Evolutionary conservation across 208 protist genomes (phyloP), one percentile per base, ranked within the genome.

Genomic region (Leishmania aethiopica): DNA sequence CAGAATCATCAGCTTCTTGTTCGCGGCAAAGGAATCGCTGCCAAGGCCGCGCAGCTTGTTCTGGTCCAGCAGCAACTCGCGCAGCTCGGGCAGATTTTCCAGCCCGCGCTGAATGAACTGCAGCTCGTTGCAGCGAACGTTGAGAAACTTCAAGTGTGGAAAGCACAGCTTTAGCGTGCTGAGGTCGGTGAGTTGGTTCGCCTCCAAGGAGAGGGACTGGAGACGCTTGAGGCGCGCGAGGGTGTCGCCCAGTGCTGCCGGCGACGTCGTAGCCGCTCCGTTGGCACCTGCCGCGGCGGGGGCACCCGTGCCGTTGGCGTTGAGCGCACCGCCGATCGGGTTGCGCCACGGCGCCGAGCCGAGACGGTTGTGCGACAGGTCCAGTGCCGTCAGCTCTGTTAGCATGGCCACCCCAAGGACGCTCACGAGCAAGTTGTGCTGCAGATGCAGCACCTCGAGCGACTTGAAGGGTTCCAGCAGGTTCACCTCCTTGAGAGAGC

Each of bases 41-140:
- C 86, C 85, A 35, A 98, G 40, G 19, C 62, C 60, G 32, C 94
- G 91, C 75, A 98, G 88, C 62, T 93, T 95, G 89, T 99, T 99
- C 77, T 96, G 92, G 80, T 98, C 95, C 47, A 99, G 92, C 13
- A 98, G 87, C 35, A 98, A 82, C 86, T 98, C 95, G 10, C 91
- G 96, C n/a, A 99, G 89, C 25, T 96, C 86, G 0, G 84, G 83
- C 17, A 98, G 80, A 42, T 82, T 64, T 37, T 91, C 84, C 19
- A 99, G 83, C n/a, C 94, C 94, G 32, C 81, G 81, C n/a, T 97
- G 95, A 59, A 99, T 57, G 32, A 86, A 86, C 76, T 88, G 71
- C 51, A 98, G 88, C 42, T 98, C 95, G 88, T 99, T 99, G 40
- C 86, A 83, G 71, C 93, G 91, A 28, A 98, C 80, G 79, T 98